Base-by-base conservation (phyloP, 2,329 filamentous ascomycete species). In the Cordyceps pruinosa region DNA sequence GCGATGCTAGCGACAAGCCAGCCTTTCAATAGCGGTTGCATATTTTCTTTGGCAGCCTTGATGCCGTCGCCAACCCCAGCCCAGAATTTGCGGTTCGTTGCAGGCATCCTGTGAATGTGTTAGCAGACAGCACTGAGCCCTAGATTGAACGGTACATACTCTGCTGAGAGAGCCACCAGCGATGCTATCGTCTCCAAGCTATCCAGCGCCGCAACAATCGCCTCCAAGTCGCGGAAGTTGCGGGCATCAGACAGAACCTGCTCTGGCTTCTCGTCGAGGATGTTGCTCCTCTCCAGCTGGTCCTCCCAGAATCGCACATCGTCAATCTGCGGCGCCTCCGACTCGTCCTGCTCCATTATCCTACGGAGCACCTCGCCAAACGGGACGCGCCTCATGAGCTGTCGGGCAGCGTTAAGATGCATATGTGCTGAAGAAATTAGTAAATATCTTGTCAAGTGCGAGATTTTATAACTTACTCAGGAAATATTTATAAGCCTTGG, bases 401-500 rank as follows among this genome's bases (percentile, higher is more conserved):
- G 71, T 30, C 81, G 78, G 13, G 82, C 82, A 4, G 83, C 81
- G 39, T 77, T 75, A 7, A 86, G 70, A 51, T 77, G 76, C 61
- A 75, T 73, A 47, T 76, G 69, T 64, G 75, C 80, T 83, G 57
- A 41, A 25, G 2, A 10, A 2, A 52, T 62, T 58, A 65, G 58
- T 23, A n/a, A 30, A 21, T 2, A 1, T 28, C 5, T 26, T 45
- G 12, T 8, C 7, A 3, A 25, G 5, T 19, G 15, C 12, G 30
- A 25, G n/a, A 35, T n/a, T 17, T 42, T 2, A 30, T 12, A 35
- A 81, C 90, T 77, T 82, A 95, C 90, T 81, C 47, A 96, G 79
- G 66, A 97, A 91, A 60, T 86, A 85, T 66, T 88, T 88, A 73
- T 96, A 90, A n/a, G 92, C 81, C 64, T 84, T 80, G 30, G 83